Percentiles rank a stretch among this genome's conserved stretches.
Conservation (phyloP, 305 asterid species). For the Fraxinus greggii region DNA sequence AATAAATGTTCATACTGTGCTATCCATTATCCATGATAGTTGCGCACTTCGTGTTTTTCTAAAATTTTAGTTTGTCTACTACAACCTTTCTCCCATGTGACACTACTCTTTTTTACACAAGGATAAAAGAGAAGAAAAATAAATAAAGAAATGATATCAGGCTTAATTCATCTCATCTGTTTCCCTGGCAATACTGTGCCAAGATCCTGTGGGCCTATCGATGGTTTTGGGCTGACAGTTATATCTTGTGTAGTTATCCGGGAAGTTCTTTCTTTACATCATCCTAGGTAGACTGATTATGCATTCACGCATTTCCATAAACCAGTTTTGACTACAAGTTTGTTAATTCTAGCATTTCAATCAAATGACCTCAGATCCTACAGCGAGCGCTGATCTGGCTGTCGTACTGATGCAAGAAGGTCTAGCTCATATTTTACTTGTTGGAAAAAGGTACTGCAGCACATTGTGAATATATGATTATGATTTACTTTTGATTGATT, state of each 20-base stretch:
- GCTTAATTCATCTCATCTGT: background rate
- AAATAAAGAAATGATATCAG: background rate
- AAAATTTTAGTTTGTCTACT: background rate
- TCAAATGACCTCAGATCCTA: constrained; percentile 56
- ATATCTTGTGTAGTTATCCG: background rate
- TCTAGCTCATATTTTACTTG: constrained; percentile 71
- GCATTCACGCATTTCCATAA: background rate
- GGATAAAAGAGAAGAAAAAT: background rate
- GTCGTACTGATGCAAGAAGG: constrained; percentile 99
- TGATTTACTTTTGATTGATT: constrained; percentile 14
- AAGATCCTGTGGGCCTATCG: background rate
- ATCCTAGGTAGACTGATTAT: background rate
- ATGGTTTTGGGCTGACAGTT: background rate
- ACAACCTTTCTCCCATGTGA: background rate
- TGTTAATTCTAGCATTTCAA: constrained; percentile 31
- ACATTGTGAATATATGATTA: background rate
- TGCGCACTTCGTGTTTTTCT: background rate
- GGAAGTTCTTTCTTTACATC: background rate
- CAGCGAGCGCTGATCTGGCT: constrained; percentile 93
- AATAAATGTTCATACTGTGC: background rate
- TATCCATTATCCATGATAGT: background rate
- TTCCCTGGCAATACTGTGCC: background rate
- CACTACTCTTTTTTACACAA: background rate
- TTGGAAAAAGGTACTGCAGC: constrained; percentile 74
- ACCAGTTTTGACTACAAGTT: constrained; percentile 10